Percentiles rank a stretch among this genome's conserved stretches.
Evolutionary conservation across 208 protist species (phyloP).

Genomic region (Trypanosoma caninum): DNA sequence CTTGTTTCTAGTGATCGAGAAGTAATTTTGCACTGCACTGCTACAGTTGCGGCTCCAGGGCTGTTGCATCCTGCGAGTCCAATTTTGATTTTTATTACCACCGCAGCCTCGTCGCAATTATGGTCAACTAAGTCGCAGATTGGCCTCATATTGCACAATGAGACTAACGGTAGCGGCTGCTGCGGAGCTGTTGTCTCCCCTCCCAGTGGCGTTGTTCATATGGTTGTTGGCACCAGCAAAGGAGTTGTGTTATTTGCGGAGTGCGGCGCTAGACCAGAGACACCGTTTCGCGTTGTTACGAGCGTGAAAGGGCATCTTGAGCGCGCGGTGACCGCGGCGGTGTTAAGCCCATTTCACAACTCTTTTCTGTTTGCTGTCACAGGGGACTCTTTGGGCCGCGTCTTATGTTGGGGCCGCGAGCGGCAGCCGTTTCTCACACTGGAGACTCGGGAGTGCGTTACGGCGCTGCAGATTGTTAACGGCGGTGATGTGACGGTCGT

Average conservation of each 20-base stretch:
- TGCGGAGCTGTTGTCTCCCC: slow-evolving; percentile 8
- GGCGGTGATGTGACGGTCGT: slow-evolving; percentile 29
- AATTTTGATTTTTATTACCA: slow-evolving; percentile 18
- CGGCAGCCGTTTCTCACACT: slow-evolving; percentile 15
- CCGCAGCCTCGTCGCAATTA: slow-evolving; percentile 4
- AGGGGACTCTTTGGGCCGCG: slow-evolving; percentile 35
- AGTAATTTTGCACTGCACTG: slow-evolving; percentile 18
- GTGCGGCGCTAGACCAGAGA: neutral
- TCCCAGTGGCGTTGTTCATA: neutral
- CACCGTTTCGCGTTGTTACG: slow-evolving; percentile 7
- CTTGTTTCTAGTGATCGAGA: slow-evolving; percentile 5
- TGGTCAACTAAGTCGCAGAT: slow-evolving; percentile 8
- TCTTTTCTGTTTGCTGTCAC: slow-evolving; percentile 21
- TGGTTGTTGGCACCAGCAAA: slow-evolving; percentile 23
- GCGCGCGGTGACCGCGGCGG: slow-evolving; percentile 37
- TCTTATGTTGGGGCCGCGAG: slow-evolving; percentile 42
- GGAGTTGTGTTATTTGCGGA: slow-evolving; percentile 26
- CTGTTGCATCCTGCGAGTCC: neutral
- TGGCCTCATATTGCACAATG: slow-evolving; percentile 12
- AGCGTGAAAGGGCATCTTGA: slow-evolving; percentile 33
- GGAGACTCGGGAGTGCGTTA: slow-evolving; percentile 39
- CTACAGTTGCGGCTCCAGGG: neutral
- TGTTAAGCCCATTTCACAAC: slow-evolving; percentile 20
- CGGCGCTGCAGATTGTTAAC: slow-evolving; percentile 33
- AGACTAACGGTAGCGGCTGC: slow-evolving; percentile 11